Conservation (phyloP, 2,329 filamentous ascomycete genomes). For the Neonectria coccinea region DNA sequence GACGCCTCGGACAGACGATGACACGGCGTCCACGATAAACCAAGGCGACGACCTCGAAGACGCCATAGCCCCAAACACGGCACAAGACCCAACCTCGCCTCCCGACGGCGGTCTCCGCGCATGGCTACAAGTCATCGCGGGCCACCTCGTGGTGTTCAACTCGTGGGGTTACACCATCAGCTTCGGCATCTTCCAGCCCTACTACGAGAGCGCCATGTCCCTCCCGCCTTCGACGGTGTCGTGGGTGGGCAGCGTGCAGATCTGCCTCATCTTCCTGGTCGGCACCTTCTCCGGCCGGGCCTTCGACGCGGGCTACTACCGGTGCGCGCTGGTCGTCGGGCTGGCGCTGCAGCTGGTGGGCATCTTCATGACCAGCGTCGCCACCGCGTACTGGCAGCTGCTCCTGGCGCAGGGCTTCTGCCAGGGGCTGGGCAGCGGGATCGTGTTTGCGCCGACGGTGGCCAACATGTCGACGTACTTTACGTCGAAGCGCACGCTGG, state of each 20-base stretch:
- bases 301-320: slow-evolving; percentile 57
- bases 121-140: slow-evolving; percentile 55
- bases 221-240: slow-evolving; percentile 54
- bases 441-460: slow-evolving; percentile 66
- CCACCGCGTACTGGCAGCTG: slow-evolving; percentile 59
- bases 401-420: slow-evolving; percentile 67
- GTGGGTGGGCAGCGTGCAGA: slow-evolving; percentile 63
- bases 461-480: slow-evolving; percentile 72
- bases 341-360: slow-evolving; percentile 59
- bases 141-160: slow-evolving; percentile 53
- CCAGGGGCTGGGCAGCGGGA: slow-evolving; percentile 65
- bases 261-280: slow-evolving; percentile 56
- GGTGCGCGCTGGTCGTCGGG: slow-evolving; percentile 49
- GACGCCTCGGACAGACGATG: slow-evolving; percentile 14
- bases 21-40: slow-evolving; percentile 11
- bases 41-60: slow-evolving; percentile 13
- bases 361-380: slow-evolving; percentile 59
- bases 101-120: slow-evolving; percentile 53
- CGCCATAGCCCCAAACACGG: neutral
- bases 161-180: slow-evolving; percentile 56
- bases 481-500: slow-evolving; percentile 66
- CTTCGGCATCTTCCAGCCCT: slow-evolving; percentile 55
- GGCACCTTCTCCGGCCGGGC: slow-evolving; percentile 57
- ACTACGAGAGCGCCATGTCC: slow-evolving; percentile 51
- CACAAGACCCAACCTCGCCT: slow-evolving; percentile 30